These are phyloP conservation scores for Phytophthora fragariaefolia DNA, from an alignment of 352 stramenopile species.

Conservation along the genomic window DNA sequence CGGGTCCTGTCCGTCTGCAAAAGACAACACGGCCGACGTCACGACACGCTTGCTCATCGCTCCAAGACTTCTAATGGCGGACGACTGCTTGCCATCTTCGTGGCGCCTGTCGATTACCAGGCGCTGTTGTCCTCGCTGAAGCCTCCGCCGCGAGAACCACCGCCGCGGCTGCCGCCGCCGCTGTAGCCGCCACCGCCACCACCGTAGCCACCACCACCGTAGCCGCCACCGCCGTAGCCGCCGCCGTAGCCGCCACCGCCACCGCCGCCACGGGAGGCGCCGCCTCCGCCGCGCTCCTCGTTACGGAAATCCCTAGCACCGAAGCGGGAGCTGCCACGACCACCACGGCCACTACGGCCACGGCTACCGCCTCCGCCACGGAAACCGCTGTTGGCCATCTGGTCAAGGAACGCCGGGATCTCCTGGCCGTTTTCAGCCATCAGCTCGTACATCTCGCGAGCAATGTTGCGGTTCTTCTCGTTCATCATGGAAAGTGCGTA, in stretches of 20 bases:
- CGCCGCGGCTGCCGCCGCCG: constrained; percentile 41
- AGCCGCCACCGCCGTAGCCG: constrained; percentile 33
- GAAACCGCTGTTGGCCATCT: constrained; percentile 91
- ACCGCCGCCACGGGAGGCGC: constrained; percentile 32
- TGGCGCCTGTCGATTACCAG: constrained; percentile 67
- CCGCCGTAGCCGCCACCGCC: constrained; percentile 30
- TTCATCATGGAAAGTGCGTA: constrained; percentile 98
- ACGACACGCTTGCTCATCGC: constrained; percentile 43
- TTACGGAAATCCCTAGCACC: constrained; percentile 89
- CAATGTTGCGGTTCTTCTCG: constrained; percentile 98
- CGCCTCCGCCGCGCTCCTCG: constrained; percentile 65
- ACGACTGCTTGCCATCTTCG: constrained; percentile 53
- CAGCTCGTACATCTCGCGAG: constrained; percentile 97
- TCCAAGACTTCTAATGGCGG: constrained; percentile 50
- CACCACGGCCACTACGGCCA: constrained; percentile 58
- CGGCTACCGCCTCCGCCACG: constrained; percentile 68
- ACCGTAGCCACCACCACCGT: constrained; percentile 36
- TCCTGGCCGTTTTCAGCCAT: constrained; percentile 97
- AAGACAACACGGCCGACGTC: constrained; percentile 36
- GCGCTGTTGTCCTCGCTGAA: constrained; percentile 87
- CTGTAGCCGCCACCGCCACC: constrained; percentile 39
- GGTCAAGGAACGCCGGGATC: constrained; percentile 93
- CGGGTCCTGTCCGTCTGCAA: constrained; percentile 35
- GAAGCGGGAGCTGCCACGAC: constrained; percentile 76
- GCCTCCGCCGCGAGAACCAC: constrained; percentile 47